Evolutionary conservation across 495 filamentous ascomycete species (phyloP).

Genomic region (Patellaria atrata): DNA sequence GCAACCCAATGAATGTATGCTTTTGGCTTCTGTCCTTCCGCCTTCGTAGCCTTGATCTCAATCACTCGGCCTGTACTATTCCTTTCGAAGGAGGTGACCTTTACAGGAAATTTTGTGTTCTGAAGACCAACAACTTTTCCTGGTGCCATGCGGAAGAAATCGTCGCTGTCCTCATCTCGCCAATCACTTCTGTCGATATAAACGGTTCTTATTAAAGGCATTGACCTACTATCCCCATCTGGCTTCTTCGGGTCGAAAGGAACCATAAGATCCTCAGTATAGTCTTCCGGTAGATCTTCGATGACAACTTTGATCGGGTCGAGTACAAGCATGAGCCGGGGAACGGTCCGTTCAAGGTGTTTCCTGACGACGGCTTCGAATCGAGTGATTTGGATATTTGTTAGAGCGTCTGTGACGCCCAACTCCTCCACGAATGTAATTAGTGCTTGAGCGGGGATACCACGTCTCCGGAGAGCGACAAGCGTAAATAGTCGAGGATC

Average conservation of each 20-base stretch:
- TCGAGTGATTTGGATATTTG: conserved; percentile 54
- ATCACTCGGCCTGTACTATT: conserved; percentile 57
- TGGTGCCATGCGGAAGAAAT: conserved; percentile 89
- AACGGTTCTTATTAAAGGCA: conserved; percentile 71
- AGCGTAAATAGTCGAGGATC: conserved; percentile 82
- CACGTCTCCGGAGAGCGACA: conserved; percentile 68
- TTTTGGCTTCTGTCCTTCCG: conserved; percentile 45
- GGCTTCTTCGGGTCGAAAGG: conserved; percentile 67
- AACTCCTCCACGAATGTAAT: conserved; percentile 78
- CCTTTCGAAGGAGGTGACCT: conserved; percentile 59
- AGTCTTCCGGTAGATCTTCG: conserved; percentile 55
- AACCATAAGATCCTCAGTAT: conserved; percentile 44
- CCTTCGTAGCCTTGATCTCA: conserved; percentile 43
- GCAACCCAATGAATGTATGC: conserved; percentile 86
- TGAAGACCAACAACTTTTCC: conserved; percentile 81
- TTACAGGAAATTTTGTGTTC: conserved; percentile 71
- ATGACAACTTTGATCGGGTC: conserved; percentile 59
- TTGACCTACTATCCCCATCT: conserved; percentile 32
- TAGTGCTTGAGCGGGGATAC: conserved; percentile 76
- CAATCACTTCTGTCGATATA: conserved; percentile 94
- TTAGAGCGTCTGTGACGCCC: conserved; percentile 64
- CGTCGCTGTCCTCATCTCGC: conserved; percentile 60
- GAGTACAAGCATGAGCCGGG: conserved; percentile 66
- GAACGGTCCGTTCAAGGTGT: conserved; percentile 73
- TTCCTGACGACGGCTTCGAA: conserved; percentile 69